Evolutionary conservation across 208 protist genomes (phyloP).

Genomic region (Angomonas ambiguus): DNA sequence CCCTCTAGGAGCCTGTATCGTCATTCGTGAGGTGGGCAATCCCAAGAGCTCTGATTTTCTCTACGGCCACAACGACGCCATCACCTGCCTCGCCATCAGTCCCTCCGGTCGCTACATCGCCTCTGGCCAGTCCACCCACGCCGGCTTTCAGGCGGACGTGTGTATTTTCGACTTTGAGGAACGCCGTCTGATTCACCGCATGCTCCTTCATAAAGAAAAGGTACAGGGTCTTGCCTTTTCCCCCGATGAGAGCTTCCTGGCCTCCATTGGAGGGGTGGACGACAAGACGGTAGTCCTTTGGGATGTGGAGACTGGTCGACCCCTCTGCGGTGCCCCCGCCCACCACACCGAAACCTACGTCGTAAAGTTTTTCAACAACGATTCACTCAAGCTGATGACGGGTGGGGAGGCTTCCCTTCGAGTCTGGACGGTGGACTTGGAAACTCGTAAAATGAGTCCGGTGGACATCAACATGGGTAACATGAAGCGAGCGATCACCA

Average conservation of each 20-base stretch:
- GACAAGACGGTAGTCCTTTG: conserved; percentile 95
- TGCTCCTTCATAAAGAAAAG: conserved; percentile 94
- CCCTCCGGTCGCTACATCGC: conserved; percentile 88
- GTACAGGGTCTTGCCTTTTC: conserved; percentile 94
- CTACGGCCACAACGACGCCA: conserved; percentile 92
- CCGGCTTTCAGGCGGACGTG: conserved; percentile 93
- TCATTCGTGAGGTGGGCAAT: conserved; percentile 84
- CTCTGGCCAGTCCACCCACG: conserved; percentile 93
- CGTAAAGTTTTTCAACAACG: conserved; percentile 87
- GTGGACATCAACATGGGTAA: conserved; percentile 90
- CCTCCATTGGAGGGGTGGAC: conserved; percentile 92
- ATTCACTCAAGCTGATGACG: conserved; percentile 85
- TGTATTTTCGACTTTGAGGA: conserved; percentile 91
- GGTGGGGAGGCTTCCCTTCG: conserved; percentile 81
- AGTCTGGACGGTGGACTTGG: conserved; percentile 90
- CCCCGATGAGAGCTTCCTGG: conserved; percentile 88
- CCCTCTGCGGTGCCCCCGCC: conserved; percentile 84
- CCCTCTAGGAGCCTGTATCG: conserved; percentile 91
- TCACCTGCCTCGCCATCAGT: conserved; percentile 92
- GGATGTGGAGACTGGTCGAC: conserved; percentile 88
- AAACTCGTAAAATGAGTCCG: conserved; percentile 85
- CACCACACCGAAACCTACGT: conserved; percentile 73
- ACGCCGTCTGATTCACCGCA: conserved; percentile 83
- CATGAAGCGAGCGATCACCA: conserved; percentile 71
- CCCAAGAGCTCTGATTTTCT: conserved; percentile 83